phyloP scores from a whole-genome alignment of 1,284 basidiomycete species.

The Sphaerobolus stellatus region DNA sequence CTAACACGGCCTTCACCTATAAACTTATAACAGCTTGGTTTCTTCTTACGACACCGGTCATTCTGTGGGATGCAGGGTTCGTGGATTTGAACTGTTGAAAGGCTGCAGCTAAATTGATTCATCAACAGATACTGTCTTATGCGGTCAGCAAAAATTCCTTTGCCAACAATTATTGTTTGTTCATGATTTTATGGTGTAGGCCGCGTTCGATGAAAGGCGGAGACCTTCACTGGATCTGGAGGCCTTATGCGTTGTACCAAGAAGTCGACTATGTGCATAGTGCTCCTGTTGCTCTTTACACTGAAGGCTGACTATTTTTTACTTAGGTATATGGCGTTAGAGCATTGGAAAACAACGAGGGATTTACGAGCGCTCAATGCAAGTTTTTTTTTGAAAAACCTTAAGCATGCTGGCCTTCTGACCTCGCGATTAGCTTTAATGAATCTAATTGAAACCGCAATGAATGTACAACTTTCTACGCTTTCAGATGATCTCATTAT shows the following conservation, averaged over 20 bases:
- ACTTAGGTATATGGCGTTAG: conserved; percentile 70
- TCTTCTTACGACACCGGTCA: conserved; percentile 55
- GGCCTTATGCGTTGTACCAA: conserved; percentile 76
- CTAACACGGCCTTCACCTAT: conserved; percentile 2
- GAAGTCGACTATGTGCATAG: conserved; percentile 60
- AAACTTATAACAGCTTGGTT: conserved; percentile 52
- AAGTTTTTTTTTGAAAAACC: conserved; percentile 23
- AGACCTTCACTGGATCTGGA: conserved; percentile 87
- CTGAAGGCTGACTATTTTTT: background rate
- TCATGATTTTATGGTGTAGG: conserved; percentile 28
- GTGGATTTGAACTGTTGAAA: conserved; percentile 61
- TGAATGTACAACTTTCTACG: conserved; percentile 47
- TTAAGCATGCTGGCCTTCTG: conserved; percentile 1
- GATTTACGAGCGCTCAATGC: conserved; percentile 90
- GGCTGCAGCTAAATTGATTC: background rate
- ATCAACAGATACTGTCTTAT: conserved; percentile 5
- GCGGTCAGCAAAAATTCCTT: background rate
- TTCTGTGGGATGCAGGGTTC: conserved; percentile 70
- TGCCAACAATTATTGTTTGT: background rate
- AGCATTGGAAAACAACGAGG: conserved; percentile 62
- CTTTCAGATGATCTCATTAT: background rate
- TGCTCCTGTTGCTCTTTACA: conserved; percentile 2
- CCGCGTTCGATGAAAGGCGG: conserved; percentile 73
- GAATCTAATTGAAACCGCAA: conserved; percentile 76
- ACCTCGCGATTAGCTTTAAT: conserved; percentile 54